Base-by-base conservation (phyloP, 306 rosid genomes). In the Dicorynia guianensis region DNA sequence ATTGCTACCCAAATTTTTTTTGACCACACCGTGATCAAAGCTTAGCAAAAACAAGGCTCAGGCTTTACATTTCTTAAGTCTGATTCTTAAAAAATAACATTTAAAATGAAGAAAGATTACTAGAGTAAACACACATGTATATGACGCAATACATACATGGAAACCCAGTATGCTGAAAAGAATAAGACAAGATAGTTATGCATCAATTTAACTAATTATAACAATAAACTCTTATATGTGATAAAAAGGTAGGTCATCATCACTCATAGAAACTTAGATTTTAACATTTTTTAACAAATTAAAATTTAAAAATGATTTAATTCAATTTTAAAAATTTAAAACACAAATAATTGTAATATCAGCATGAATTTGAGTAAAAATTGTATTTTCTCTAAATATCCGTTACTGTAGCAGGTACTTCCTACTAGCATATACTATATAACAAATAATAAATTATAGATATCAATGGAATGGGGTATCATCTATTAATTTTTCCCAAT, bases 21-120 rank as follows among this genome's bases (percentile, higher is more conserved):
- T 30, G 38, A 46, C 38, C 15, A 5, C 8, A 55, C 11, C 30
- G 1, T 39, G 39, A 12, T 2, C 7, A 13, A 40, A 40, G 11
- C 14, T 54, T 0, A 44, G 46, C n/a, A 6, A 40, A 50, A 67
- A 38, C 4, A 5, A 43, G 61, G 36, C 42, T 34, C 42, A 43
- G 34, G 39, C 52, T 43, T 67, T 64, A 33, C 34, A 65, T 66
- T 35, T 36, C 43, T 46, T 15, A 76, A 17, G 60, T 54, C 33
- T 39, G 57, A 44, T 67, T 25, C 30, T 25, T n/a, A n/a, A 25
- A 25, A 25, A 1, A 25, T 25, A 2, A 25, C 1, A 2, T 25
- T 66, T 9, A 39, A 34, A 57, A 66, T 43, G 13, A 55, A 17
- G 4, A 17, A 8, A 65, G 8, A 18, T 9, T 17, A n/a, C 19